A percentile compares a stretch with the other conserved stretches of the same genome.
Evolutionary conservation across 2,329 filamentous ascomycete species (phyloP).

Genomic region (Nothophaeocryptopus gaeumannii): DNA sequence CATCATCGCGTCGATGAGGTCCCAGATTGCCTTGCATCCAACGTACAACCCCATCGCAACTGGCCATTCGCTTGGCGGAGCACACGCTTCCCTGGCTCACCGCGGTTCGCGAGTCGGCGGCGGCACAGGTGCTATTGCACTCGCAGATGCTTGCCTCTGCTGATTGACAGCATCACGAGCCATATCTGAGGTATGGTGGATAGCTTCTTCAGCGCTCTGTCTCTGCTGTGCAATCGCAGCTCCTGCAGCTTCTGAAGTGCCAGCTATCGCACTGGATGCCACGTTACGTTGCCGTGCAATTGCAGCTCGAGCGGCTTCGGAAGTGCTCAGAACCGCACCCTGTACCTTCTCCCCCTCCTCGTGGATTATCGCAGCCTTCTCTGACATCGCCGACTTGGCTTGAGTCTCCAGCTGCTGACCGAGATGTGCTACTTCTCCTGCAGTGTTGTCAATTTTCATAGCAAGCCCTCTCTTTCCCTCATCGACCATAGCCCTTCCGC

Average conservation of each 20-base stretch:
- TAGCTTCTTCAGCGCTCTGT: constrained; percentile 6
- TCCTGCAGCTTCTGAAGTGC: constrained; percentile 2
- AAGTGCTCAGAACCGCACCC: neutral
- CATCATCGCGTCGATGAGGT: constrained; percentile 1
- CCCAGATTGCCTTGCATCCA: constrained; percentile 1
- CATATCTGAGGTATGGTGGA: constrained; percentile 7
- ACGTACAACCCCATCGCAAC: constrained; percentile 8
- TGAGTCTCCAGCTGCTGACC: constrained; percentile 17
- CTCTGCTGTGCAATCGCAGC: constrained; percentile 5
- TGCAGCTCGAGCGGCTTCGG: constrained; percentile 8
- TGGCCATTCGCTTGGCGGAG: constrained; percentile 12
- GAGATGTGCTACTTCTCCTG: constrained; percentile 15
- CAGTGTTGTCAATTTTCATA: constrained; percentile 10
- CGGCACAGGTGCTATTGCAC: constrained; percentile 6
- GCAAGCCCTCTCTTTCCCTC: constrained; percentile 19
- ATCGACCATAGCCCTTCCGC: constrained; percentile 13
- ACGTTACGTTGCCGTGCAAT: constrained; percentile 6
- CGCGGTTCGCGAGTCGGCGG: no score
- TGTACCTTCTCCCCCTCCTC: constrained; percentile 10
- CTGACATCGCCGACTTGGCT: constrained; percentile 10
- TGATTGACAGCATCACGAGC: neutral
- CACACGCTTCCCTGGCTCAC: constrained; percentile 4
- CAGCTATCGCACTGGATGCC: constrained; percentile 3
- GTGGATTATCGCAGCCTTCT: neutral
- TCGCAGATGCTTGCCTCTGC: constrained; percentile 2